These are phyloP conservation scores for Salvia miltiorrhiza DNA, from an alignment of 257 asterid species.

Conservation along the genomic window DNA sequence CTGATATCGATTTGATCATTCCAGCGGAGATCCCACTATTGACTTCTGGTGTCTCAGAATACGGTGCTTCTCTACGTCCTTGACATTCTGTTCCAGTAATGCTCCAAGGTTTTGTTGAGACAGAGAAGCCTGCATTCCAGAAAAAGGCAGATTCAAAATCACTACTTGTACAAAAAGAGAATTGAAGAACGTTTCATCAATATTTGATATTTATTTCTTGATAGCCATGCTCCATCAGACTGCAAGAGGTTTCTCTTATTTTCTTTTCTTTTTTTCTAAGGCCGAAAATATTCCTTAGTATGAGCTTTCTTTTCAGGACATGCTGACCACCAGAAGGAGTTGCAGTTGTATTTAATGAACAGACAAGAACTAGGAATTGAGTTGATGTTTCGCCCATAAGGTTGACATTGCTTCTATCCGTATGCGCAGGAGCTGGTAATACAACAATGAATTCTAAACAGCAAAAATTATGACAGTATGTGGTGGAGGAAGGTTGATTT, in stretches of 20 bases:
- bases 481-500: neutral
- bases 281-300: neutral
- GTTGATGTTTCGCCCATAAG: neutral
- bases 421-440: conserved; percentile 9
- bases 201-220: neutral
- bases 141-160: neutral
- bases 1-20: conserved; percentile 12
- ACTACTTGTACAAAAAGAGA: neutral
- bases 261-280: too few relatives aligned
- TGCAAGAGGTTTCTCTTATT: neutral
- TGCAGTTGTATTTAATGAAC: neutral
- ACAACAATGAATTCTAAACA: neutral
- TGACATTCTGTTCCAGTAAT: neutral
- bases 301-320: neutral
- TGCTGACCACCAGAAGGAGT: neutral
- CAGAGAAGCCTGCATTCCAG: neutral
- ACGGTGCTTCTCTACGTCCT: conserved; percentile 23
- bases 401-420: neutral
- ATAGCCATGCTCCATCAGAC: neutral
- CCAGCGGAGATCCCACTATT: neutral
- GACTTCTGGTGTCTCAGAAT: conserved; percentile 9
- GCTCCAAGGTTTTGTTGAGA: neutral
- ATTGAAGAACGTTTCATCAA: neutral
- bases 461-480: neutral
- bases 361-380: neutral